Base-by-base conservation (phyloP, 768 basidiomycete genomes). In the Termitomyces sp. region DNA sequence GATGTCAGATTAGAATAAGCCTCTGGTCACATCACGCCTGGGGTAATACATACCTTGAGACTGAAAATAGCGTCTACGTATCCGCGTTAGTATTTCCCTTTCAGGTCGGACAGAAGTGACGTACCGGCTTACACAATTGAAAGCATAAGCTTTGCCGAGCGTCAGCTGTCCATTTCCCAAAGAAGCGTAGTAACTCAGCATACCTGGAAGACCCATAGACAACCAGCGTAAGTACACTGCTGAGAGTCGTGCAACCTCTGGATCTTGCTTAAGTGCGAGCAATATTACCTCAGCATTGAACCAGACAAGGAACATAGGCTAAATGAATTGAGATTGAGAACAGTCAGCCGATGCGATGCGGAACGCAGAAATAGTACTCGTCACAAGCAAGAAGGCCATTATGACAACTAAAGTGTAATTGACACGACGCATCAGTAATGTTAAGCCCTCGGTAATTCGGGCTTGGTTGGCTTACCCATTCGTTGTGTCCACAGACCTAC, bases 401-500 rank as follows among this genome's bases (percentile, higher is more conserved):
- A 91, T 80, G 32, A 93, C 77, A 47, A 74, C 88, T 90, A n/a
- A 26, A 50, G 52, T 53, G 37, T 22, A 24, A 48, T 11, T 34
- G 6, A 57, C 37, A 42, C 59, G 47, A 55, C 44, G 7, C 41
- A 32, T 41, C 24, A 53, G 11, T 38, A 19, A 5, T 12, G 26
- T 21, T 37, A 22, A 9, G 28, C 14, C 30, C 8, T 5, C 34
- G 34, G 34, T 37, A 35, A 5, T 12, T 9, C 15, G 5, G 5
- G 17, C 14, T 37, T 15, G 14, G 6, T 37, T 15, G 15, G 35
- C 85, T 44, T 60, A 88, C 88, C 73, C 89, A 92, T 93, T 60
- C 94, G 76, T 68, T 95, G 93, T 9, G 88, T 71, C 94, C 94
- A 96, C 8, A 96, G 76, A 6, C 94, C 94, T 11, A 98, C 91